phyloP scores from a whole-genome alignment of 2,329 filamentous ascomycete species.

The Paraconiothyrium brasiliense region DNA sequence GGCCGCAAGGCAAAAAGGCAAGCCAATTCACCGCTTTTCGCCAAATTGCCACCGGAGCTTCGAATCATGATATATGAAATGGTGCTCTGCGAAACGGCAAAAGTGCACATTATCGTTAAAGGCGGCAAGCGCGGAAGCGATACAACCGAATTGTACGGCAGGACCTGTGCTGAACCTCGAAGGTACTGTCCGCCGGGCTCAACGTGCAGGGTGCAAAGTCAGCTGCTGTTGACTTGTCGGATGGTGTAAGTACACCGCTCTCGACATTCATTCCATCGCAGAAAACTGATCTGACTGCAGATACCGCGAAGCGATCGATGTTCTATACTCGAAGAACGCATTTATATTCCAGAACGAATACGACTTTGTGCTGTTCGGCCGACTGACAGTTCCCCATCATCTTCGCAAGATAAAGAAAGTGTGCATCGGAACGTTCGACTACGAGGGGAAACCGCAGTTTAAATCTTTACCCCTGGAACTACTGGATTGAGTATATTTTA shows the following conservation, averaged over 20 bases:
- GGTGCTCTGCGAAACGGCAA: constrained; percentile 15
- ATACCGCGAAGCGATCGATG: constrained; percentile 16
- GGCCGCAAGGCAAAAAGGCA: neutral
- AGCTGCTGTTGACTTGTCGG: constrained; percentile 14
- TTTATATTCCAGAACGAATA: constrained; percentile 8
- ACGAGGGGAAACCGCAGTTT: constrained; percentile 3
- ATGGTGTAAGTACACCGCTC: constrained; percentile 6
- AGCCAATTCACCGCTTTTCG: constrained; percentile 12
- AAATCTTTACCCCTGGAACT: neutral
- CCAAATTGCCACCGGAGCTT: constrained; percentile 10
- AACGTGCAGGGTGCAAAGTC: constrained; percentile 9
- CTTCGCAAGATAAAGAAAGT: constrained; percentile 9
- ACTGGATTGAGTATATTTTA: neutral
- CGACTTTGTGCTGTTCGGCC: constrained; percentile 7
- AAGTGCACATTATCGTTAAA: constrained; percentile 14
- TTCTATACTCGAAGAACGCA: constrained; percentile 12
- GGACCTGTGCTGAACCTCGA: constrained; percentile 4
- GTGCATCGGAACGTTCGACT: constrained; percentile 5
- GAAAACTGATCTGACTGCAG: neutral
- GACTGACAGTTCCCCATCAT: neutral
- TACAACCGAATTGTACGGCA: constrained; percentile 1
- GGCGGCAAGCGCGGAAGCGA: neutral
- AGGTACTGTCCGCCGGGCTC: constrained; percentile 6
- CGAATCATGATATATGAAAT: constrained; percentile 17
- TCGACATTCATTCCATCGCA: neutral